A percentile compares a stretch with the other conserved stretches of the same genome.
Evolutionary conservation across 768 basidiomycete species (phyloP).

Genomic region (Phlebiopsis gigantea): DNA sequence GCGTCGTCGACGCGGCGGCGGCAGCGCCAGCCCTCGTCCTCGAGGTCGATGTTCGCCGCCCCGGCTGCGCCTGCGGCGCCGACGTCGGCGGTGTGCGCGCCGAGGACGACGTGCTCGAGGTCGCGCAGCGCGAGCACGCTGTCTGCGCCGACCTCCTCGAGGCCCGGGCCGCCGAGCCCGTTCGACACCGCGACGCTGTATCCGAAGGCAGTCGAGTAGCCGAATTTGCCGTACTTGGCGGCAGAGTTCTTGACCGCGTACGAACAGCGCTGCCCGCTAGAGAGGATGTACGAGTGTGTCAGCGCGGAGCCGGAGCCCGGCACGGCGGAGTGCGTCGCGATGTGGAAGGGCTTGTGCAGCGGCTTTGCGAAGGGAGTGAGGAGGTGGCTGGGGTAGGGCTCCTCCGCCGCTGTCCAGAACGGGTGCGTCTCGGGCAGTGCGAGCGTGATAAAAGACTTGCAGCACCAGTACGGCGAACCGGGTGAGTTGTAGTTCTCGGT

Average conservation of each 20-base stretch:
- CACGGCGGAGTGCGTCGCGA: slow-evolving; percentile 49
- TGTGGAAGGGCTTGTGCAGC: slow-evolving; percentile 61
- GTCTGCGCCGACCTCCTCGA: slow-evolving; percentile 71
- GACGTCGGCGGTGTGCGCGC: slow-evolving; percentile 46
- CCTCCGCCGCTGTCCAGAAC: slow-evolving; percentile 68
- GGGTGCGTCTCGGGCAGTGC: slow-evolving; percentile 61
- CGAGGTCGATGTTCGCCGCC: slow-evolving; percentile 62
- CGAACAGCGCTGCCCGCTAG: slow-evolving; percentile 74
- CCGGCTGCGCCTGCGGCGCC: slow-evolving; percentile 65
- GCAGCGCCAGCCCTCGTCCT: slow-evolving; percentile 64
- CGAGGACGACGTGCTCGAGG: slow-evolving; percentile 31
- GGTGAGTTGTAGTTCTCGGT: slow-evolving; percentile 78
- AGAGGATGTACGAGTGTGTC: slow-evolving; percentile 66
- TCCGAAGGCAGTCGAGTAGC: slow-evolving; percentile 74
- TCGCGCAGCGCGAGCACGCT: slow-evolving; percentile 67
- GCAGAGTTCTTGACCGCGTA: slow-evolving; percentile 76
- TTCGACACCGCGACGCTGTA: slow-evolving; percentile 64
- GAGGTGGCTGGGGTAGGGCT: slow-evolving; percentile 50
- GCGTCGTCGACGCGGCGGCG: slow-evolving; percentile 60
- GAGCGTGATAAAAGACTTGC: slow-evolving; percentile 68
- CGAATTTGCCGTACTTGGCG: slow-evolving; percentile 75
- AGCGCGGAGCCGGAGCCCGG: not conserved
- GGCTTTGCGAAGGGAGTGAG: slow-evolving; percentile 40
- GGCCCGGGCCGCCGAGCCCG: slow-evolving; percentile 33
- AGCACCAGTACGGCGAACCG: slow-evolving; percentile 79